phyloP scores from a whole-genome alignment of 1,139 yeast species.

The Diutina pseudorugosa region DNA sequence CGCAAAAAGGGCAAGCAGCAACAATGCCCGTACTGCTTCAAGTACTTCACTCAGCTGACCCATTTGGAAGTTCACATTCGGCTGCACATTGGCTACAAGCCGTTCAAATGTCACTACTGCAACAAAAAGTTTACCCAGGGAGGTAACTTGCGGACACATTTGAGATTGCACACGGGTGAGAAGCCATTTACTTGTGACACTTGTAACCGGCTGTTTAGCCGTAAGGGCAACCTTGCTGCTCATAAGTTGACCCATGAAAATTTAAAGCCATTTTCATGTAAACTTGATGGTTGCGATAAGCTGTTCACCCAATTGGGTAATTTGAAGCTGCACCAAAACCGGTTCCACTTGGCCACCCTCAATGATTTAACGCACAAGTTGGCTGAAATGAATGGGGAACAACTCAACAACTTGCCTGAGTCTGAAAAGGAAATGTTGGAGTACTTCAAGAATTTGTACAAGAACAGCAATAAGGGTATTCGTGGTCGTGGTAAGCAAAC shows the following conservation, averaged over 20 bases:
- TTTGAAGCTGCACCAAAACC: constrained; percentile 85
- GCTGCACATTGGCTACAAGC: constrained; percentile 68
- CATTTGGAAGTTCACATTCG: constrained; percentile 71
- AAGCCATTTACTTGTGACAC: constrained; percentile 71
- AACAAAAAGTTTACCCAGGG: constrained; percentile 83
- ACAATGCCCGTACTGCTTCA: constrained; percentile 59
- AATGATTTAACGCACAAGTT: constrained; percentile 49
- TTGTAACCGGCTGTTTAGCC: constrained; percentile 66
- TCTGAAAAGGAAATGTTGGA: constrained; percentile 58
- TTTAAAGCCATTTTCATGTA: constrained; percentile 68
- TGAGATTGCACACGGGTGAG: constrained; percentile 84
- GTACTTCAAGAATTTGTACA: constrained; percentile 72
- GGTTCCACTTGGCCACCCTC: constrained; percentile 68
- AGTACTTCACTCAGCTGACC: constrained; percentile 61
- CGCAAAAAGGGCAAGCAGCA: constrained; percentile 37
- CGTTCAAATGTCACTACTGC: constrained; percentile 70
- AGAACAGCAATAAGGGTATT: constrained; percentile 82
- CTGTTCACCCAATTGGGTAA: constrained; percentile 87
- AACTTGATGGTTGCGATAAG: constrained; percentile 71
- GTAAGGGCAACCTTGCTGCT: constrained; percentile 85
- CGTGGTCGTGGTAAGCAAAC: constrained; percentile 62
- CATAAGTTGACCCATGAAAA: constrained; percentile 75
- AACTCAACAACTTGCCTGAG: constrained; percentile 38
- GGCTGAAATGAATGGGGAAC: constrained; percentile 40
- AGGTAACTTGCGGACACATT: constrained; percentile 81